Base-by-base conservation (phyloP, 805 yeast genomes). In the Soucietia sequanensis region DNA sequence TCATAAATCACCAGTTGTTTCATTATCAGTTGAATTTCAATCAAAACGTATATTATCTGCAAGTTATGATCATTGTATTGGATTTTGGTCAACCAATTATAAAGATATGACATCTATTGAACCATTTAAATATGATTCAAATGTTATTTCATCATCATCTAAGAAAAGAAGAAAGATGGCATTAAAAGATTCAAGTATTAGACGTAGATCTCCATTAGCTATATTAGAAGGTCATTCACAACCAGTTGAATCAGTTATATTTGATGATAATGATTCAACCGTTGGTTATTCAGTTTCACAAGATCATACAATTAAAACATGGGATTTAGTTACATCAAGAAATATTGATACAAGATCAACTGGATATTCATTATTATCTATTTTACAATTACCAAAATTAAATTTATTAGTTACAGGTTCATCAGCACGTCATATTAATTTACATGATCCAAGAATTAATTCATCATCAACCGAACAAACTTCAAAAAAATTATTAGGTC, bases 271-370 rank as follows among this genome's bases (percentile, higher is more conserved):
- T 14, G 98, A 91, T 58, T 44, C 72, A 29, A 76, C 95, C 0
- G 95, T 91, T 4, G 95, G 83, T 8, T 91, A 93, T 62, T 88
- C 98, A 0, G 96, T 86, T 2, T 84, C 97, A 5, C 96, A 89
- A 58, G 98, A 93, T 65, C 99, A 93, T 58, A 80, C 95, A 0
- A 80, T 93, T 44, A 84, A 85, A 53, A 93, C 99, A 0, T 93
- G 98, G 98, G 99, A 93, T 69, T 69, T 93, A 50, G 84, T 87
- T 12, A 90, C 97, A 2, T 70, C 85, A 9, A 76, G 86, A 45
- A 79, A 88, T 50, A 84, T 93, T 19, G 96, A 89, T 56, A 85
- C 97, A 4, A 82, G 84, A 60, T 76, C 84, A 14, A 89, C 98
- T 0, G 84, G 90, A 10, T 90, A 77, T 60, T 82, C 98, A 8